Base-by-base conservation (phyloP, 2,329 filamentous ascomycete species). In the Pseudopithomyces maydicus region DNA sequence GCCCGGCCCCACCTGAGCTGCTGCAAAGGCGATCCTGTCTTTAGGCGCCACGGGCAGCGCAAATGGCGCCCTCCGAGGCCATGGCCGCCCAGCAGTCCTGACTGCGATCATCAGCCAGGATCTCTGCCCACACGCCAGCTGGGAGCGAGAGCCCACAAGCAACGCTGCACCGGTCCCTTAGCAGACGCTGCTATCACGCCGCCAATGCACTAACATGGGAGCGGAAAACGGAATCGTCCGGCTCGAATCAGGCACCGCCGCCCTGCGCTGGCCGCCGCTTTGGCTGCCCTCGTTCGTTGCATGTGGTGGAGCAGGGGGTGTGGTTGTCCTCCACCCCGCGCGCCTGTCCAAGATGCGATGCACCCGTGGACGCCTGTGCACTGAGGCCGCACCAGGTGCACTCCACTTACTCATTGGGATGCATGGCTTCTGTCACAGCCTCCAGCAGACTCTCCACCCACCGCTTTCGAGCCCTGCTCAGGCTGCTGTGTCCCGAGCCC, bases 201-300 rank as follows among this genome's bases (percentile, higher is more conserved):
- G 32, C 45, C 32, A 29, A n/a, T 46, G 20, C 26, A 52, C 55
- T 54, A 62, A 64, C 59, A 60, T 63, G 58, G 63, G 63, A 57
- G 62, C 71, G 69, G 69, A 70, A 72, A 64, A 62, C 72, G 71
- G 72, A 72, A 74, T 62, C 63, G 68, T 67, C 63, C 59, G 61
- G 59, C 55, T 63, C 54, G 60, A 61, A 61, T 59, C 55, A 62
- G 53, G 47, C 46, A 58, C 44, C 39, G 26, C 50, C 59, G 70
- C 69, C 71, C 70, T 57, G 53, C 52, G 51, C 59, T 41, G 51
- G 36, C 42, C 59, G 64, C 64, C 67, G 67, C 69, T 66, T 70
- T 67, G 68, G n/a, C n/a, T n/a, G n/a, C n/a, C n/a, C n/a, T 64
- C 55, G 61, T 62, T 67, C 56, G 56, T 57, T 60, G 62, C 62